Conservation (phyloP, 352 stramenopile genomes). For the Pythium diclinum region DNA sequence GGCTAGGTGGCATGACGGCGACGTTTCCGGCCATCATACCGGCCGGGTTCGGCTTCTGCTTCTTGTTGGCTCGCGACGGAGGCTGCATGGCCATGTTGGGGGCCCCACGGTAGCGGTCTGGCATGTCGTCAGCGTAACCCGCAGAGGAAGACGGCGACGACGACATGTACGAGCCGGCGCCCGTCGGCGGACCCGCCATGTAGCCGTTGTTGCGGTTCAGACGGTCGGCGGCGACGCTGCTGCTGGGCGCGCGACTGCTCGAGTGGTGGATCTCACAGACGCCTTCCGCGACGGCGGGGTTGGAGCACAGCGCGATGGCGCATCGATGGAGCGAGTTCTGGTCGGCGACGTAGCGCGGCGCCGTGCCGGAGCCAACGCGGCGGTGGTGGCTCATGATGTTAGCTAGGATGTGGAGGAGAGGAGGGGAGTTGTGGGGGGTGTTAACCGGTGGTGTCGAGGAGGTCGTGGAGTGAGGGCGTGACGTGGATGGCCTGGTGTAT, state of each 20-base stretch:
- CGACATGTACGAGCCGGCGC: constrained; percentile 22
- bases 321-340: constrained; percentile 72
- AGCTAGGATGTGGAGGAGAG: not conserved
- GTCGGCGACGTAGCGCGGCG: constrained; percentile 25
- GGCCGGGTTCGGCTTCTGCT: constrained; percentile 42
- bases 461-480: not conserved
- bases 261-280: constrained; percentile 78
- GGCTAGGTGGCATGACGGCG: not conserved
- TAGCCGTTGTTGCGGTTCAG: constrained; percentile 27
- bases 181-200: not conserved
- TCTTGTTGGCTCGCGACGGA: constrained; percentile 42
- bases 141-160: constrained; percentile 17
- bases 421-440: too few relatives aligned
- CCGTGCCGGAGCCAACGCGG: constrained; percentile 11
- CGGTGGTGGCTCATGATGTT: constrained; percentile 28
- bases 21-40: constrained; percentile 7
- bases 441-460: not conserved
- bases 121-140: constrained; percentile 31
- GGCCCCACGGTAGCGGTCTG: constrained; percentile 48
- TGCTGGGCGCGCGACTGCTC: constrained; percentile 19
- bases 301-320: constrained; percentile 72
- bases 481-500: not conserved
- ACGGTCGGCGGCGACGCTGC: not conserved
- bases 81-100: constrained; percentile 61
- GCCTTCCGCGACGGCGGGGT: constrained; percentile 68